Conservation (phyloP, 2,329 filamentous ascomycete genomes). For the Ceratocystis albifundus region DNA sequence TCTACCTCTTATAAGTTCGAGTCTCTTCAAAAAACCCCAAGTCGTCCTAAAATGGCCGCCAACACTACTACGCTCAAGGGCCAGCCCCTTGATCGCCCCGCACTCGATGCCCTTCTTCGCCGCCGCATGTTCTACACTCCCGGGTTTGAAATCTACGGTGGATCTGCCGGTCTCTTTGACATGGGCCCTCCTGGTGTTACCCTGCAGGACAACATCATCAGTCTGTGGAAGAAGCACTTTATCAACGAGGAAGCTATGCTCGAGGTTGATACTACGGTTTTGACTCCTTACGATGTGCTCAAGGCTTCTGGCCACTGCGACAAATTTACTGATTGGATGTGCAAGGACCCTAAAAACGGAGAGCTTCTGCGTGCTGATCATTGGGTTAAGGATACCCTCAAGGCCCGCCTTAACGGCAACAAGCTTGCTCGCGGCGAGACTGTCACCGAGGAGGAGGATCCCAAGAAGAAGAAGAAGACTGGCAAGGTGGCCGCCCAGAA, state of each 20-base stretch:
- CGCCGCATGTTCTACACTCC: slow-evolving; percentile 91
- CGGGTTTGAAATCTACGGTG: slow-evolving; percentile 89
- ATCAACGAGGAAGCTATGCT: slow-evolving; percentile 90
- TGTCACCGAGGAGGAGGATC: slow-evolving; percentile 61
- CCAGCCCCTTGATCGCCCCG: slow-evolving; percentile 71
- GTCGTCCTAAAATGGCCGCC: slow-evolving; percentile 35
- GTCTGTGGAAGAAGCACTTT: slow-evolving; percentile 87
- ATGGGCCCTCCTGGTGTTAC: slow-evolving; percentile 83
- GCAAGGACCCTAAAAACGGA: slow-evolving; percentile 94
- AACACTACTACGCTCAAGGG: slow-evolving; percentile 69
- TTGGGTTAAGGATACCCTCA: slow-evolving; percentile 87
- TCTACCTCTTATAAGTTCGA: not conserved
- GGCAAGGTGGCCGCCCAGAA: slow-evolving; percentile 68
- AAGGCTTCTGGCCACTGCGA: slow-evolving; percentile 96
- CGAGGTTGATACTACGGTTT: slow-evolving; percentile 83
- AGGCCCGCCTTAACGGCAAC: slow-evolving; percentile 75
- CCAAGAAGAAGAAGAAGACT: slow-evolving; percentile 75
- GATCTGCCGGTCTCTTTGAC: slow-evolving; percentile 80
- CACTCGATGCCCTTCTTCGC: slow-evolving; percentile 74
- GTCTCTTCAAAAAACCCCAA: slow-evolving; percentile 20
- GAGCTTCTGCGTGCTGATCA: slow-evolving; percentile 95
- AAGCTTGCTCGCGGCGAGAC: slow-evolving; percentile 83
- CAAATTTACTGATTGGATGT: slow-evolving; percentile 98
- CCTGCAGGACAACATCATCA: slow-evolving; percentile 77
- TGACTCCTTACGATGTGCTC: slow-evolving; percentile 86